A percentile compares a stretch with the other conserved stretches of the same genome.
Conservation (phyloP, 2,329 filamentous ascomycete genomes). For the Neospermospora avenae region DNA sequence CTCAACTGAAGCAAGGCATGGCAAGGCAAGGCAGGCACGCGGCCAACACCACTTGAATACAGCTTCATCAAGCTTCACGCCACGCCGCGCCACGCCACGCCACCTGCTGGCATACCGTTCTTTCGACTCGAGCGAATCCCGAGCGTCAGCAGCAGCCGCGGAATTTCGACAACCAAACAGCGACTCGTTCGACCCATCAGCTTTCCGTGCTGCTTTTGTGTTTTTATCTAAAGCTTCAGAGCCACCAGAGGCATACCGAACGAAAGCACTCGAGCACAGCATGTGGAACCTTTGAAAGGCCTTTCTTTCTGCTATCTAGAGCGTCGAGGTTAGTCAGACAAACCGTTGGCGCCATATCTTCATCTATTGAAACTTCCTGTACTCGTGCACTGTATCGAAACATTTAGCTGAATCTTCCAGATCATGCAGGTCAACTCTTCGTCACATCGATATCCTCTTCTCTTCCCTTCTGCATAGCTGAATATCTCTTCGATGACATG, state of each 20-base stretch:
- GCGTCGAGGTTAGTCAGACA: background rate
- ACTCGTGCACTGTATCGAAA: background rate
- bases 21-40: too few relatives aligned
- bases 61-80: too few relatives aligned
- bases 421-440: background rate
- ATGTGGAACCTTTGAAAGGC: background rate
- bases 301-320: background rate
- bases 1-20: too few relatives aligned
- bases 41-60: too few relatives aligned
- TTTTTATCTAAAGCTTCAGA: background rate
- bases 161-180: too few relatives aligned
- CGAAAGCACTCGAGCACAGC: background rate
- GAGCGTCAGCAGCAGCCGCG: too few relatives aligned
- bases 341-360: background rate
- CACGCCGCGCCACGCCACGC: too few relatives aligned
- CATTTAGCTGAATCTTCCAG: background rate
- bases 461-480: background rate
- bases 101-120: background rate
- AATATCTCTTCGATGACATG: constrained; percentile 23
- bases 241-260: background rate
- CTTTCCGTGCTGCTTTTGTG: background rate
- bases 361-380: background rate
- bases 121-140: background rate
- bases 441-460: background rate
- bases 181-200: too few relatives aligned